Evolutionary conservation across 2,329 filamentous ascomycete genomes (phyloP).

Genomic region (Exophiala oligosperma): DNA sequence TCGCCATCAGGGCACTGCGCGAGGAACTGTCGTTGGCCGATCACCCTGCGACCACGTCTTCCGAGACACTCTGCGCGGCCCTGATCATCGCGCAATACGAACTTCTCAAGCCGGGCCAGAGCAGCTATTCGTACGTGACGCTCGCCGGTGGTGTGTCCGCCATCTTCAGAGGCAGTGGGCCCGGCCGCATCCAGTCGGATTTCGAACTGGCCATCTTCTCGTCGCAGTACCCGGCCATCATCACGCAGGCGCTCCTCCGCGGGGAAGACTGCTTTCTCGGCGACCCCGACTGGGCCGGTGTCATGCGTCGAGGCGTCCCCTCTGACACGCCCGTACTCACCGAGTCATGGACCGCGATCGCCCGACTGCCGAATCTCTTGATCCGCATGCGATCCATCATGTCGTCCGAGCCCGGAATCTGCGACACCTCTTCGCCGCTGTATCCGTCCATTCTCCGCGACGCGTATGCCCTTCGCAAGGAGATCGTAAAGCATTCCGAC

Average conservation of each 20-base stretch:
- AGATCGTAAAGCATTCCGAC: background rate
- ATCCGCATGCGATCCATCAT: background rate
- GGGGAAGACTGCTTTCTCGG: constrained; percentile 7
- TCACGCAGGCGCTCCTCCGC: constrained; percentile 4
- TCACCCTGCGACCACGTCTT: background rate
- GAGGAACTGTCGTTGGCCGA: constrained; percentile 1
- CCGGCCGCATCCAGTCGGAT: constrained; percentile 1
- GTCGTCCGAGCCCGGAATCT: background rate
- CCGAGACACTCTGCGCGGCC: constrained; percentile 8
- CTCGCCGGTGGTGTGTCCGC: constrained; percentile 8
- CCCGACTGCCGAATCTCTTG: background rate
- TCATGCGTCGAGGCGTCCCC: background rate
- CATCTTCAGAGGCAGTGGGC: constrained; percentile 2
- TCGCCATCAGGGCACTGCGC: constrained; percentile 1
- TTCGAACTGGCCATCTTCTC: constrained; percentile 7
- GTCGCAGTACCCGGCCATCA: constrained; percentile 5
- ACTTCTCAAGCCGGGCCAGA: background rate
- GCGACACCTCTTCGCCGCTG: background rate
- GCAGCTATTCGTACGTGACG: background rate
- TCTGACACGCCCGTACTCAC: background rate
- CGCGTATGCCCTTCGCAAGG: background rate
- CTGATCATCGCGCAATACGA: constrained; percentile 9
- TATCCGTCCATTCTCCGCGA: constrained; percentile 1
- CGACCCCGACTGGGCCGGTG: background rate
- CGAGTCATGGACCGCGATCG: background rate